These are phyloP conservation scores for Rhynchosporium graminicola DNA, from an alignment of 2,329 filamentous ascomycete genomes.

Conservation along the genomic window DNA sequence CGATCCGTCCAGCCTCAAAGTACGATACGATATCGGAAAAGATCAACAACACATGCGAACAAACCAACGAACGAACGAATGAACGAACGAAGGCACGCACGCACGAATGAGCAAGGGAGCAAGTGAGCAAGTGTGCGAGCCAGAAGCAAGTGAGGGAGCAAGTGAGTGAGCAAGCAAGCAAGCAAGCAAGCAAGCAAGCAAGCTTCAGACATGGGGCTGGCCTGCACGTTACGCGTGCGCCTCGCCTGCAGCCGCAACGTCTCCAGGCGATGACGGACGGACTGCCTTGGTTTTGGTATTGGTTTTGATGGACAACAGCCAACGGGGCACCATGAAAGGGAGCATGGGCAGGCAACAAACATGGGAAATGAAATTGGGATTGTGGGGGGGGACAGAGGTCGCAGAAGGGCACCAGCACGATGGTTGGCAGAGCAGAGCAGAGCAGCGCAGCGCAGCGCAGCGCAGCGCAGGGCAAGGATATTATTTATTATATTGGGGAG, in stretches of 20 bases:
- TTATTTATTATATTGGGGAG: too few species aligned
- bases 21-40: neutral
- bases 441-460: too few species aligned
- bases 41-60: neutral
- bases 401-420: too few species aligned
- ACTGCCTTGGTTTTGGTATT: conserved; percentile 20
- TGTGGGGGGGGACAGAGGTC: neutral
- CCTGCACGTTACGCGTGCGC: neutral
- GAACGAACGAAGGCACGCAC: too few species aligned
- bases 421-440: too few species aligned
- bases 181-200: neutral
- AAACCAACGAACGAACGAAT: neutral
- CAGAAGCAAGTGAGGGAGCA: neutral
- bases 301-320: neutral
- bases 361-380: neutral
- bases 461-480: too few species aligned
- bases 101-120: too few species aligned
- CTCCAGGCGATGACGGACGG: conserved; percentile 26
- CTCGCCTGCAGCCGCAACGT: neutral
- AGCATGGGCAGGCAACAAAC: too few species aligned
- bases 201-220: neutral
- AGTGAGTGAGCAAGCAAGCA: neutral
- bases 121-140: neutral
- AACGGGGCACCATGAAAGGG: neutral
- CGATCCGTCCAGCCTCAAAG: neutral